Conservation (phyloP, 2,329 filamentous ascomycete genomes). For the Metarhizium album region DNA sequence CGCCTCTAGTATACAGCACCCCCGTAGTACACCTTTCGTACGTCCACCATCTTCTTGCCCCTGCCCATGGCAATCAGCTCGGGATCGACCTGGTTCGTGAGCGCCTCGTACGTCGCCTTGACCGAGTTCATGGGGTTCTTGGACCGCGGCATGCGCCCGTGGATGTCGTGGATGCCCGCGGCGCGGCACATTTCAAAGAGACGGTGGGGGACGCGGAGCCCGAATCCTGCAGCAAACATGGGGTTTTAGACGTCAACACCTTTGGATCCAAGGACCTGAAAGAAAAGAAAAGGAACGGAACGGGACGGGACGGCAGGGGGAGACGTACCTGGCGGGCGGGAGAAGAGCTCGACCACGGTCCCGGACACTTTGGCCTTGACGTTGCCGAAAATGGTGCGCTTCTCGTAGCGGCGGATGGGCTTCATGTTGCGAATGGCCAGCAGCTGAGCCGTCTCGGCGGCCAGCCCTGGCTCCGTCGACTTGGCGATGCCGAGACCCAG, state of each 20-base stretch:
- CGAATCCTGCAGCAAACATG: slow-evolving; percentile 61
- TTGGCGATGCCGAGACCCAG: slow-evolving; percentile 88
- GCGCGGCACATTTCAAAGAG: slow-evolving; percentile 92
- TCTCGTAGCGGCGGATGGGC: slow-evolving; percentile 84
- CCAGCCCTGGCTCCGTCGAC: slow-evolving; percentile 60
- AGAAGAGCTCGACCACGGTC: slow-evolving; percentile 70
- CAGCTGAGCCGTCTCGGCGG: slow-evolving; percentile 61
- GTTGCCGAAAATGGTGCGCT: slow-evolving; percentile 82
- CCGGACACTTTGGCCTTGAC: slow-evolving; percentile 77
- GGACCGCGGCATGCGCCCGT: slow-evolving; percentile 71
- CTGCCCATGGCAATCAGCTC: slow-evolving; percentile 81
- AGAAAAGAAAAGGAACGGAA: neutral
- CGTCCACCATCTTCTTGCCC: slow-evolving; percentile 93
- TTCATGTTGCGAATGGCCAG: slow-evolving; percentile 84
- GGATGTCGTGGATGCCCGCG: slow-evolving; percentile 77
- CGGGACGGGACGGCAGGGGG: neutral
- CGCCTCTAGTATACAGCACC: slow-evolving; percentile 52
- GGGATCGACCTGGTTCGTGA: slow-evolving; percentile 74
- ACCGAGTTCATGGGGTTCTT: slow-evolving; percentile 97
- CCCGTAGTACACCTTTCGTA: slow-evolving; percentile 93
- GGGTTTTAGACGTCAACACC: neutral
- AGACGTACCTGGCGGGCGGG: slow-evolving; percentile 74
- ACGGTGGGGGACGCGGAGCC: slow-evolving; percentile 78
- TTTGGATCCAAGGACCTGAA: no score
- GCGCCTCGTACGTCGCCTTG: slow-evolving; percentile 77